A percentile compares a stretch with the other conserved stretches of the same genome.
These are phyloP conservation scores for Leccinellum luteum DNA, from an alignment of 768 basidiomycete genomes.

Conservation along the genomic window DNA sequence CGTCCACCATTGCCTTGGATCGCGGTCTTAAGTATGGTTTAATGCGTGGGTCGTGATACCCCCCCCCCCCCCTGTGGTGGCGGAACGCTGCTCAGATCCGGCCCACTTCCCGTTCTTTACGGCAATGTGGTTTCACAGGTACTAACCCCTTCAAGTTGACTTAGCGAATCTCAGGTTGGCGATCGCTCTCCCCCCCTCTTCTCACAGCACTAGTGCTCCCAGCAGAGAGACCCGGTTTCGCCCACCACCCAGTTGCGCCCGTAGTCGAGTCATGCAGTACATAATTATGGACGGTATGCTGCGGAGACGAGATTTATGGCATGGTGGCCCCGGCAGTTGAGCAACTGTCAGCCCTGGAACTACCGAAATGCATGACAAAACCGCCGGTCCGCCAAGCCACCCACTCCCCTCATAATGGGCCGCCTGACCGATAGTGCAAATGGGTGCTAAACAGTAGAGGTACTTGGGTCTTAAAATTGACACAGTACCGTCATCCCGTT, in stretches of 20 bases:
- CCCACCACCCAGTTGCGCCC: neutral
- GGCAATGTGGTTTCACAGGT: conserved; percentile 18
- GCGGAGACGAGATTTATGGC: neutral
- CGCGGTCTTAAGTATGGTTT: neutral
- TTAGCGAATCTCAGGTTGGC: conserved; percentile 21
- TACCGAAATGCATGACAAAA: conserved; percentile 12
- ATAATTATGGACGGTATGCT: conserved; percentile 10
- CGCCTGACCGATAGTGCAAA: conserved; percentile 9
- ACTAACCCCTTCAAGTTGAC: neutral
- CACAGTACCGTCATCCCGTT: neutral
- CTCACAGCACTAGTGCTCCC: neutral
- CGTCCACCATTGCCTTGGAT: conserved; percentile 9
- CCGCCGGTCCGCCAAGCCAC: conserved; percentile 16
- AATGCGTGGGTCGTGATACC: conserved; percentile 5
- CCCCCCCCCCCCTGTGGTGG: conserved; percentile 11
- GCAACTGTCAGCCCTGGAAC: conserved; percentile 6
- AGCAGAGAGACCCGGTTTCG: neutral
- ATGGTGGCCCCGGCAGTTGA: neutral
- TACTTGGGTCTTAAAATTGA: neutral
- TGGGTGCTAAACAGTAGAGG: conserved; percentile 8
- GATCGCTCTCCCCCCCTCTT: conserved; percentile 17
- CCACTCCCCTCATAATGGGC: conserved; percentile 19
- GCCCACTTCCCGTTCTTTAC: conserved; percentile 22
- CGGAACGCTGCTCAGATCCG: conserved; percentile 18
- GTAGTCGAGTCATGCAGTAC: conserved; percentile 8